Base-by-base conservation (phyloP, 495 filamentous ascomycete species). In the Lasiosphaeria hispida region DNA sequence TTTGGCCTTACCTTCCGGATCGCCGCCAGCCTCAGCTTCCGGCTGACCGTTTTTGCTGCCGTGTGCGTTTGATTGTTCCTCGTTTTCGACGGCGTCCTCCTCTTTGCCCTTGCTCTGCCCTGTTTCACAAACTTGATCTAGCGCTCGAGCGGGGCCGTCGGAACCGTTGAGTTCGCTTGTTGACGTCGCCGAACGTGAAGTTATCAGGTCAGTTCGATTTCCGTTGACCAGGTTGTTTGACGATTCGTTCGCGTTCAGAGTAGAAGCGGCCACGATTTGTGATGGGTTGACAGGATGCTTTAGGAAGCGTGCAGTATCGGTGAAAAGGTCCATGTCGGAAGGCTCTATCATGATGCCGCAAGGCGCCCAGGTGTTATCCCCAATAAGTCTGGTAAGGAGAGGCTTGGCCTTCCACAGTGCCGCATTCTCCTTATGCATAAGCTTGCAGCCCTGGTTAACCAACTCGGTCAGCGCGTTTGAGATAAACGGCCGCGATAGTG, bases 391-490 rank as follows among this genome's bases (percentile, higher is more conserved):
- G 30, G 86, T 87, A 58, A 91, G 81, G 7, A 97, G 69, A 57
- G 89, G 87, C 60, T 92, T 90, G 10, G 88, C 85, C 45, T 82
- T 85, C 84, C 87, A 91, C 19, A 96, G 73, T 6, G 85, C 79
- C 54, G 79, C 82, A 56, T 84, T 85, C 67, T 96, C 92, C 68
- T 87, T 86, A 30, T 89, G 88, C 57, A 92, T 79, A 59, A 91
- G 88, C 57, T 72, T 66, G 77, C 80, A 61, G 77, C 83, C 53
- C 80, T 92, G 83, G 38, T 79, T 76, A 10, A 85, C 85, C 71
- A 99, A 85, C 52, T 93, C 82, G 41, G 84, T 85, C n/a, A 99
- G 80, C 4, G 88, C 88, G 57, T 84, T 85, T 9, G 90, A 92
- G 2, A 77, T 87, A 72, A 95, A 97, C 0, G 92, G 83, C 63